Evolutionary conservation across 2,329 filamentous ascomycete species (phyloP).

Genomic region (Pseudonectria foliicola): DNA sequence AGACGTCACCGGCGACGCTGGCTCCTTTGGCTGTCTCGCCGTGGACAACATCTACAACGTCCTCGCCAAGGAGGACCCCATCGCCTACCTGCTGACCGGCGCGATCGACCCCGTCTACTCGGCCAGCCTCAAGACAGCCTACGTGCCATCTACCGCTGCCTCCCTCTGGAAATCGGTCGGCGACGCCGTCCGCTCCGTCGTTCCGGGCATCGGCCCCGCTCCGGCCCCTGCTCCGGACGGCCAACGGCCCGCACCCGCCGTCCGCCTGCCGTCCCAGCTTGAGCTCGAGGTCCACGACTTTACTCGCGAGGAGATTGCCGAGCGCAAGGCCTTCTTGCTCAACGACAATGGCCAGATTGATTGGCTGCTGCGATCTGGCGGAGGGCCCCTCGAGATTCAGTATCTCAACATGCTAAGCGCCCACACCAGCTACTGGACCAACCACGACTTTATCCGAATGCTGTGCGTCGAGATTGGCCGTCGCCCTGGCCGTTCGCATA

Average conservation of each 20-base stretch:
- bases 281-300: slow-evolving; percentile 97
- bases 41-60: slow-evolving; percentile 97
- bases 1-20: slow-evolving; percentile 67
- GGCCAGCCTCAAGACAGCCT: slow-evolving; percentile 65
- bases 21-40: slow-evolving; percentile 80
- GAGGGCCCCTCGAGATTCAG: slow-evolving; percentile 85
- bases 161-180: slow-evolving; percentile 60
- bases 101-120: slow-evolving; percentile 79
- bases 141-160: slow-evolving; percentile 66
- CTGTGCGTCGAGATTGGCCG: slow-evolving; percentile 83
- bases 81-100: slow-evolving; percentile 88
- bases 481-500: slow-evolving; percentile 55
- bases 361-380: slow-evolving; percentile 75
- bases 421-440: slow-evolving; percentile 89
- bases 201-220: slow-evolving; percentile 42
- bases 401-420: slow-evolving; percentile 96
- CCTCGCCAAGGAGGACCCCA: slow-evolving; percentile 63
- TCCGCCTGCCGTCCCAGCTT: slow-evolving; percentile 56
- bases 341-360: slow-evolving; percentile 98
- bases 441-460: slow-evolving; percentile 82
- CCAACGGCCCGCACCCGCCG: slow-evolving; percentile 29
- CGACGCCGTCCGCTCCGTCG: slow-evolving; percentile 54
- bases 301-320: slow-evolving; percentile 81
- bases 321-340: slow-evolving; percentile 77
- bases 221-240: slow-evolving; percentile 22